Conservation (phyloP, 1,284 basidiomycete genomes). For the Ustilago crameri region DNA sequence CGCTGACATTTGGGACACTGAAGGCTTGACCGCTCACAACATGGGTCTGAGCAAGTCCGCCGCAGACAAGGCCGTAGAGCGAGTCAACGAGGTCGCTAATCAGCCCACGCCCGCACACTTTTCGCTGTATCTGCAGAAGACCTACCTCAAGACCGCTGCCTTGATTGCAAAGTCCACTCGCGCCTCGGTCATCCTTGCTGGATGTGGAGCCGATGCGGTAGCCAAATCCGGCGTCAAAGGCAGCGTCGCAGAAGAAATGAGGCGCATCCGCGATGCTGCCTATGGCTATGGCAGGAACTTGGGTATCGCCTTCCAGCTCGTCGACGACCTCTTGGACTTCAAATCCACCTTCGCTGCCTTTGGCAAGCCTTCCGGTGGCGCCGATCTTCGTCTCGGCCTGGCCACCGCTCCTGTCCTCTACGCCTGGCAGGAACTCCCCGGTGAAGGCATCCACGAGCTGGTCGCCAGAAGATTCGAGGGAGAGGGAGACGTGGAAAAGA, state of each 20-base stretch:
- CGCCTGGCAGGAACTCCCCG: conserved; percentile 84
- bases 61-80: conserved; percentile 4
- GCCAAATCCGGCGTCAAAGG: conserved; percentile 6
- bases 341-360: conserved; percentile 75
- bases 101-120: conserved; percentile 74
- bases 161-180: conserved; percentile 93
- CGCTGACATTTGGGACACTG: conserved; percentile 44
- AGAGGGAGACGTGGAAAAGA: conserved; percentile 83
- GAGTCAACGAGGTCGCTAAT: not conserved
- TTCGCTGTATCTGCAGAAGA: conserved; percentile 89
- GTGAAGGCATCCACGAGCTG: conserved; percentile 76
- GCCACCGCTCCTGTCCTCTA: conserved; percentile 94
- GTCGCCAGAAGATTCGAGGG: conserved; percentile 85
- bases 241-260: conserved; percentile 25
- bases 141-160: conserved; percentile 95
- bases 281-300: conserved; percentile 90
- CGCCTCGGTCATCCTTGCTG: conserved; percentile 88
- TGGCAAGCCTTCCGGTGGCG: conserved; percentile 83
- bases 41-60: conserved; percentile 23
- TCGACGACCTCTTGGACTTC: conserved; percentile 92
- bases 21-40: conserved; percentile 35
- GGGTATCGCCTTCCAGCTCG: conserved; percentile 80
- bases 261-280: conserved; percentile 86
- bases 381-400: conserved; percentile 85
- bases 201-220: conserved; percentile 76